Percentiles rank a stretch among this genome's conserved stretches.
phyloP scores from a whole-genome alignment of 2,329 filamentous ascomycete species.

The Aureobasidium sp. region DNA sequence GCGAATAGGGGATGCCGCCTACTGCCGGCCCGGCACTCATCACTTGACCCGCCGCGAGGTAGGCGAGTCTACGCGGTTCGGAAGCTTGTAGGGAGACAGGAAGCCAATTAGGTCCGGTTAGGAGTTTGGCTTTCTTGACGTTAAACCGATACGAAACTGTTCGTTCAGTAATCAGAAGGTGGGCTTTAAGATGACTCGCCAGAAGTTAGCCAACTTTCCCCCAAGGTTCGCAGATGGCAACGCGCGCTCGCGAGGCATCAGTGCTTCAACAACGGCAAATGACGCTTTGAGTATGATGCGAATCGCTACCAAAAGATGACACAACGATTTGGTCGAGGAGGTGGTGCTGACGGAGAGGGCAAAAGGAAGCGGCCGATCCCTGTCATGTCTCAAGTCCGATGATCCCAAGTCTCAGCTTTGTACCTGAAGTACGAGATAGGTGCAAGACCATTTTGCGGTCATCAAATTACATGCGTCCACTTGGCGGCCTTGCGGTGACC shows the following conservation, averaged over 20 bases:
- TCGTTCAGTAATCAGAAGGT: slow-evolving; percentile 3
- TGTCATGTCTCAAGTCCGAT: slow-evolving; percentile 11
- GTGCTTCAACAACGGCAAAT: slow-evolving; percentile 1
- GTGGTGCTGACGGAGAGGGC: neutral
- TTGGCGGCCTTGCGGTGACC: neutral
- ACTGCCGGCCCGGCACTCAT: neutral
- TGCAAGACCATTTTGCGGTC: neutral
- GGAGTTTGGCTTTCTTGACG: slow-evolving; percentile 1
- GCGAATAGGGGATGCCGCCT: neutral
- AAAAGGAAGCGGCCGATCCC: slow-evolving; percentile 11
- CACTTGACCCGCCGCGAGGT: neutral
- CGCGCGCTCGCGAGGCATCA: neutral
- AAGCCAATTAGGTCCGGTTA: neutral
- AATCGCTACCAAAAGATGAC: neutral
- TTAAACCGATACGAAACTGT: slow-evolving; percentile 7
- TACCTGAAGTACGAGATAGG: neutral
- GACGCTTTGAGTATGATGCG: neutral
- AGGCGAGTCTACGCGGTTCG: neutral
- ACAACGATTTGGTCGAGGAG: neutral
- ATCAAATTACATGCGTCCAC: neutral
- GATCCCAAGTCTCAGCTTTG: slow-evolving; percentile 7
- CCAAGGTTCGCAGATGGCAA: neutral
- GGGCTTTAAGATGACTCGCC: slow-evolving; percentile 6
- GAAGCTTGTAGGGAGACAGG: neutral
- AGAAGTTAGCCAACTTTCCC: slow-evolving; percentile 3